Evolutionary conservation across 352 stramenopile genomes (phyloP), one percentile per base, ranked within the genome.

Genomic region (Phytophthora brassicae): DNA sequence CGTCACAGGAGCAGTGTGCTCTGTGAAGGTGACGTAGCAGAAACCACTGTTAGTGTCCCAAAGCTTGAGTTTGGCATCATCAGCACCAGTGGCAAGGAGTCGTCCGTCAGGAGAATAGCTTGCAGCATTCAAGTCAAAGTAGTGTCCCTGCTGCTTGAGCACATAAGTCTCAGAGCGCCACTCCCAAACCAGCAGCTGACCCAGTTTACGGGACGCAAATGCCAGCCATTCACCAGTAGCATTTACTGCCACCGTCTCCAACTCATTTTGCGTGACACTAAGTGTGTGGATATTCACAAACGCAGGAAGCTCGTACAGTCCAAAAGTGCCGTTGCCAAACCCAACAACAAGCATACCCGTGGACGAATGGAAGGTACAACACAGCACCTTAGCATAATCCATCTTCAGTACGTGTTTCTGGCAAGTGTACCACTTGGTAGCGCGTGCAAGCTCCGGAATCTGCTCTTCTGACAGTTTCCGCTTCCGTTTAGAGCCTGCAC

Each of bases 151-250:
- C 75, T 99, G 98, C 76, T 99, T 99, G 12, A 99, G 80, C 42
- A 99, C 94, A 64, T 99, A 99, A 19, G 96, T 99, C 85, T 99
- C 98, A 0, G 92, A 98, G 56, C 98, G 85, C 97, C 97, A 99
- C 67, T 99, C 97, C 97, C 97, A 99, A 29, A 99, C 97, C 16
- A 99, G 81, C 23, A 99, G 74, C 79, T 99, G 97, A n/a, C 98
- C 96, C n/a, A 98, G 94, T 49, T 96, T 95, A 35, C 96, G 91
- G 54, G 92, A 99, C 13, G 94, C 98, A 55, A 99, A 97, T 12
- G 97, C 97, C 43, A 99, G 79, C 97, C 98, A 99, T 58, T 99
- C 97, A 11, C 97, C 97, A 3, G 90, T 95, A 24, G 79, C 70
- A 67, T 98, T 99, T 24, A 99, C 95, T 20, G 93, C 86, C 19